These are phyloP conservation scores for Xylaria sp. DNA, from an alignment of 2,329 filamentous ascomycete genomes.

Conservation along the genomic window DNA sequence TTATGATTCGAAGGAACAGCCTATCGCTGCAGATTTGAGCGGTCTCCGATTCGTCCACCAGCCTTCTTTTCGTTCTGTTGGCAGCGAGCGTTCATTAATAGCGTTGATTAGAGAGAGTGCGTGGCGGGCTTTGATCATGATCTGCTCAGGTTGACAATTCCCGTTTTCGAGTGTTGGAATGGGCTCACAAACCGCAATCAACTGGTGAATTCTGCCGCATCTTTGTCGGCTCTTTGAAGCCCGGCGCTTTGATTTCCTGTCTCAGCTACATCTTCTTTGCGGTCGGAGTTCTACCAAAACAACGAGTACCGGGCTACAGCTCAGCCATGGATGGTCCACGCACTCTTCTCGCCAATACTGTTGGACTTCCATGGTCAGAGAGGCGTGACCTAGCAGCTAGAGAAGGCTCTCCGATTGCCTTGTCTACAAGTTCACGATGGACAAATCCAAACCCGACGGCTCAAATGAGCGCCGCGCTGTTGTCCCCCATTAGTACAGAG, in stretches of 20 bases:
- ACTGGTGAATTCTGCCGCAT: conserved; percentile 32
- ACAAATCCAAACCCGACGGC: conserved; percentile 46
- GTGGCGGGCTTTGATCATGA: conserved; percentile 43
- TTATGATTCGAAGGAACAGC: conserved; percentile 42
- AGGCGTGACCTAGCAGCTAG: conserved; percentile 59
- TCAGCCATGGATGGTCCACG: conserved; percentile 60
- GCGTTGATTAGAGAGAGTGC: conserved; percentile 44
- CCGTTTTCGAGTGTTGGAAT: conserved; percentile 39
- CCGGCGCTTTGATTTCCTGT: conserved; percentile 17
- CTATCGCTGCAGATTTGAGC: conserved; percentile 43
- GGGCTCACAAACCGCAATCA: conserved; percentile 34
- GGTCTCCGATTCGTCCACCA: conserved; percentile 45
- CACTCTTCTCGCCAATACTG: conserved; percentile 55
- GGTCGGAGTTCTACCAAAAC: conserved; percentile 38
- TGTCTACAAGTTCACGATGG: conserved; percentile 54
- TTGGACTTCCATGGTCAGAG: conserved; percentile 59
- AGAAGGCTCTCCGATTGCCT: conserved; percentile 52
- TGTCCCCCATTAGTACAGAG: conserved; percentile 65
- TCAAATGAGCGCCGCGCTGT: conserved; percentile 58
- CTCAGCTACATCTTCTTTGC: conserved; percentile 33
- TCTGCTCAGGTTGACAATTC: conserved; percentile 35
- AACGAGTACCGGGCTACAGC: conserved; percentile 55
- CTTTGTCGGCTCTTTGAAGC: conserved; percentile 17
- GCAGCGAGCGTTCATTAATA: conserved; percentile 33
- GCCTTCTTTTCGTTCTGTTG: conserved; percentile 33